Conservation (phyloP, 2,329 filamentous ascomycete species). For the Apiospora pterosperma region DNA sequence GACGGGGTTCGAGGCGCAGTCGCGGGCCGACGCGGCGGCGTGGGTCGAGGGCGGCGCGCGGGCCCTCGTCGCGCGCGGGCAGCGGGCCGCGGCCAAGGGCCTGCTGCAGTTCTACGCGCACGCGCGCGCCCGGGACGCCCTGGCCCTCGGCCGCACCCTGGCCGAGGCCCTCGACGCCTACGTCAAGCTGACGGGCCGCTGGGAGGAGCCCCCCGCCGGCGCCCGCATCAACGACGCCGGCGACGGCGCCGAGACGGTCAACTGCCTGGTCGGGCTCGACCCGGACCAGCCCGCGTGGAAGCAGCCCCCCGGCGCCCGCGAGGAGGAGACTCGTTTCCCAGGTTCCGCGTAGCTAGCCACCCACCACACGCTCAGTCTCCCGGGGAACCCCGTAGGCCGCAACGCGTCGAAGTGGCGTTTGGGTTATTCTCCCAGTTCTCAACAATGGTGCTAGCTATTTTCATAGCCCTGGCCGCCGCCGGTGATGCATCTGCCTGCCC, state of each 20-base stretch:
- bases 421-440: no score
- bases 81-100: constrained; percentile 15
- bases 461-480: no score
- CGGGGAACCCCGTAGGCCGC: no score
- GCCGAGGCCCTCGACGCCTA: constrained; percentile 19
- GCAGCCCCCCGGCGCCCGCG: not conserved
- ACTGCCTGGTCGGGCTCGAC: constrained; percentile 28
- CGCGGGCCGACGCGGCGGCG: constrained; percentile 15
- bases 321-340: not conserved
- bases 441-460: no score
- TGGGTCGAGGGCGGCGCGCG: constrained; percentile 18
- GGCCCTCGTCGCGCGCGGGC: constrained; percentile 13
- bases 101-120: constrained; percentile 22
- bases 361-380: no score
- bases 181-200: constrained; percentile 20
- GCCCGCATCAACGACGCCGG: constrained; percentile 30
- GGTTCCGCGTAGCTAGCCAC: not conserved
- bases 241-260: constrained; percentile 29
- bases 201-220: constrained; percentile 17
- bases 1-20: constrained; percentile 19
- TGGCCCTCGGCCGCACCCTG: constrained; percentile 17
- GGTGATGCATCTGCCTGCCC: no score
- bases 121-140: constrained; percentile 17
- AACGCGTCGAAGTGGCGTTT: no score
- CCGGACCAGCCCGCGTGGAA: constrained; percentile 19